Evolutionary conservation across 139 green algal species (phyloP), one percentile per base, ranked within the genome.

Genomic region (Asterochloris sp.): DNA sequence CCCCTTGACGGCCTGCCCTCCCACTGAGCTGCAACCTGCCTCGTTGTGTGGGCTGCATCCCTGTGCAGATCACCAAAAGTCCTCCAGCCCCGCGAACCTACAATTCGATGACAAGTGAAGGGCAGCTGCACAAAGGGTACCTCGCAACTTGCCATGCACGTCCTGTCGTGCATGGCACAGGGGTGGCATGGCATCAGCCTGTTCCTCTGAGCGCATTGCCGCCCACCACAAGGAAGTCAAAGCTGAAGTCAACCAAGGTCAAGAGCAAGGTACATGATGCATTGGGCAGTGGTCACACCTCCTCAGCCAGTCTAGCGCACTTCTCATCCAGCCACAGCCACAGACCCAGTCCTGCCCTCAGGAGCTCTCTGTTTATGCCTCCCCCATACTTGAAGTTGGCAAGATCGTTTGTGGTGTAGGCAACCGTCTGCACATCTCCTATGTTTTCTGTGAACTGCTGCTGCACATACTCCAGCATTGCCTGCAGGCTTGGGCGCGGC

Each of bases 1-100:
- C 93, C 0, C 93, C 93, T 85, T 88, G 89, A 0, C 91, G 62
- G 0, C 88, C 93, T n/a, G 93, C 89, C 0, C 93, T 79, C 11
- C 89, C 94, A 13, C 89, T 76, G 81, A 97, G 87, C 87, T 97
- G 94, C 62, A 91, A 85, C 83, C 95, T 91, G 4, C 91, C 88
- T 27, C 94, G 87, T 61, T 81, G 21, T 61, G 78, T 85, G 54
- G 90, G 83, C n/a, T 88, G 88, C 12, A 93, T 62, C 4, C 83
- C 91, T 8, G 90, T 90, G 38, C 94, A 84, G 6, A 97, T 69
- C 1, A 96, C 93, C 24, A 91, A 75, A 79, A 97, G 88, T 10
- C 94, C 94, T 1, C 93, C 94, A 6, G 81, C 83, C 10, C 8
- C 24, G 0, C 88, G 77, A 27, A 95, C 92, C 85, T 92, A 82